Conservation (phyloP, 164 flowering plant genomes). For the Protea cynaroides region DNA sequence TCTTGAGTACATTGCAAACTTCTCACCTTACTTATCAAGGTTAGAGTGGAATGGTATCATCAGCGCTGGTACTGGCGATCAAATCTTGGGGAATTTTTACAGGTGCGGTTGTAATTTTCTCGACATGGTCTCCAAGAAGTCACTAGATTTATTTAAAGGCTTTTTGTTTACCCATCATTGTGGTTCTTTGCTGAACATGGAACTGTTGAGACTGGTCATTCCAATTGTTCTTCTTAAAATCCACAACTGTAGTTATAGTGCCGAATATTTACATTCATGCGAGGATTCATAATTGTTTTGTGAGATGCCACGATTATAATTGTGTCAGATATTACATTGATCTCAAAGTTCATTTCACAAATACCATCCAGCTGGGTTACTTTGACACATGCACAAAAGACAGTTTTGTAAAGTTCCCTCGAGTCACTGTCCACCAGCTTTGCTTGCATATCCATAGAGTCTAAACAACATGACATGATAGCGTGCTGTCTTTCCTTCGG, state of each 20-base stretch:
- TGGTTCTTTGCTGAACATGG: not conserved
- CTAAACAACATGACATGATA: too few relatives aligned
- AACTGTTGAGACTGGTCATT: not conserved
- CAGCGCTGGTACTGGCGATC: slow-evolving; percentile 35
- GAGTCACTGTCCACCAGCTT: too few relatives aligned
- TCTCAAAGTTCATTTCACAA: not conserved
- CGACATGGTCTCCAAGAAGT: not conserved
- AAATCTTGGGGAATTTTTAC: slow-evolving; percentile 53
- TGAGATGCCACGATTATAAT: too few relatives aligned
- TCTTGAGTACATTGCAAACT: slow-evolving; percentile 43
- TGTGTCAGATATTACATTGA: too few relatives aligned
- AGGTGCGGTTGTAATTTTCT: slow-evolving; percentile 31
- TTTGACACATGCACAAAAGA: not conserved
- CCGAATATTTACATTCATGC: not conserved
- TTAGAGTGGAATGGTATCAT: slow-evolving; percentile 59
- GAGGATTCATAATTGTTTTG: not conserved
- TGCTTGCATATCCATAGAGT: too few relatives aligned
- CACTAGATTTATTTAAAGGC: not conserved
- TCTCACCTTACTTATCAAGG: slow-evolving; percentile 52
- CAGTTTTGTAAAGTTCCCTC: too few relatives aligned
- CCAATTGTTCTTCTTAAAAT: not conserved
- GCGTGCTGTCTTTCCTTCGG: too few relatives aligned
- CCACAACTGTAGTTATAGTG: not conserved
- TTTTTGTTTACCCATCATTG: not conserved
- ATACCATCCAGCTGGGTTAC: not conserved